phyloP scores from a whole-genome alignment of 768 basidiomycete species.

The Russula emetica region DNA sequence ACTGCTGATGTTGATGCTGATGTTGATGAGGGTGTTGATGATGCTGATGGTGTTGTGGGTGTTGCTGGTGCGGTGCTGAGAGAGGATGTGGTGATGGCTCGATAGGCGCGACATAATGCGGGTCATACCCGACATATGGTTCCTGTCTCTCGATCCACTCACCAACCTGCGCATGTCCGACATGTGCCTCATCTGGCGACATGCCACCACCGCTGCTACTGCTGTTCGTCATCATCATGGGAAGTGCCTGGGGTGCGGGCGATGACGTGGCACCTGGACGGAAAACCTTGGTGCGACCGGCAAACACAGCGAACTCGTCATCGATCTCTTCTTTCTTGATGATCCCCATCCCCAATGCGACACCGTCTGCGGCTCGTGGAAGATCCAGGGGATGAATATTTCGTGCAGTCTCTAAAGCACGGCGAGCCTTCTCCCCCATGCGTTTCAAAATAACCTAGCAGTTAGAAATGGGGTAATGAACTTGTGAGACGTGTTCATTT shows the following conservation, averaged over 20 bases:
- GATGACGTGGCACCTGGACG: constrained; percentile 40
- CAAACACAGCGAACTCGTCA: constrained; percentile 67
- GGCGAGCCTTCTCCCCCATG: constrained; percentile 63
- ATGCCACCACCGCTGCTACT: neutral
- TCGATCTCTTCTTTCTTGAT: constrained; percentile 52
- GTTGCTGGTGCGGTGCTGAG: neutral
- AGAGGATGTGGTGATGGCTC: constrained; percentile 6
- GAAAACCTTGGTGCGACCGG: constrained; percentile 61
- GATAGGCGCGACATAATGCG: constrained; percentile 8
- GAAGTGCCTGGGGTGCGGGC: neutral
- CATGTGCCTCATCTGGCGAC: constrained; percentile 4
- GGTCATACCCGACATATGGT: constrained; percentile 8
- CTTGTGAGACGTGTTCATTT: neutral
- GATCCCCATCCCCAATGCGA: constrained; percentile 40
- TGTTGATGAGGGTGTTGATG: neutral
- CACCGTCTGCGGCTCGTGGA: constrained; percentile 34
- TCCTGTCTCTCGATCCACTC: constrained; percentile 24
- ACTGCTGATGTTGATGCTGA: neutral
- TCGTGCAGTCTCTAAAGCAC: constrained; percentile 44
- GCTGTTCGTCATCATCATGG: neutral
- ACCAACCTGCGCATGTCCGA: neutral
- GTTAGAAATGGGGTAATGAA: neutral
- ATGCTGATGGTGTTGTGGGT: neutral
- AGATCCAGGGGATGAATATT: constrained; percentile 33
- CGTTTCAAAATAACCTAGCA: constrained; percentile 57